A percentile compares a stretch with the other conserved stretches of the same genome.
phyloP scores from a whole-genome alignment of 768 basidiomycete genomes.

The Suillus subaureus region DNA sequence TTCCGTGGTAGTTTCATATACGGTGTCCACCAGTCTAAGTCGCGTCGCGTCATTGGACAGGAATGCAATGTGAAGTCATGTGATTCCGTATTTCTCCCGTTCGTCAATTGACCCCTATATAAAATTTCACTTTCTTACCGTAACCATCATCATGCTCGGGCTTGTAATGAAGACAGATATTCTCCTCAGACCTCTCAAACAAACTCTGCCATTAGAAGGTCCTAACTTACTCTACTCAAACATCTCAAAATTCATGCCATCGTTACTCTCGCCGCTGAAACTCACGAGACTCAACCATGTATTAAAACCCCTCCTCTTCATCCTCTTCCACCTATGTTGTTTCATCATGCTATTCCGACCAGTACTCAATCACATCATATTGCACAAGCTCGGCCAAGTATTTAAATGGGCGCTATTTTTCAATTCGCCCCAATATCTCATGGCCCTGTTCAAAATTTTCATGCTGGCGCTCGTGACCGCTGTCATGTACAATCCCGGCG shows the following conservation, averaged over 20 bases:
- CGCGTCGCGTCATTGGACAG: not conserved
- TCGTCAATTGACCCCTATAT: slow-evolving; percentile 6
- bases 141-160: slow-evolving; percentile 3
- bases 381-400: slow-evolving; percentile 3
- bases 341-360: not conserved
- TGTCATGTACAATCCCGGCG: slow-evolving; percentile 20
- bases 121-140: not conserved
- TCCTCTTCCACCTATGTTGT: not conserved
- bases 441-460: slow-evolving; percentile 15
- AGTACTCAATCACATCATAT: not conserved
- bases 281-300: not conserved
- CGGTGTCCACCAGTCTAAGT: not conserved
- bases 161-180: not conserved
- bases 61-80: not conserved
- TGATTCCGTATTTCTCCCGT: not conserved
- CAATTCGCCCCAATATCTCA: not conserved
- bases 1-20: too few relatives aligned
- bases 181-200: not conserved
- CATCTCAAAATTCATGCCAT: not conserved
- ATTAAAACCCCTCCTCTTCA: not conserved
- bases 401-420: not conserved
- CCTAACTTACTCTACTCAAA: not conserved
- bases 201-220: not conserved
- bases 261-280: not conserved
- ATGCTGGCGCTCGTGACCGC: slow-evolving; percentile 15